Evolutionary conservation across 2,329 filamentous ascomycete species (phyloP).

Genomic region (Botrytis hyacinthi): DNA sequence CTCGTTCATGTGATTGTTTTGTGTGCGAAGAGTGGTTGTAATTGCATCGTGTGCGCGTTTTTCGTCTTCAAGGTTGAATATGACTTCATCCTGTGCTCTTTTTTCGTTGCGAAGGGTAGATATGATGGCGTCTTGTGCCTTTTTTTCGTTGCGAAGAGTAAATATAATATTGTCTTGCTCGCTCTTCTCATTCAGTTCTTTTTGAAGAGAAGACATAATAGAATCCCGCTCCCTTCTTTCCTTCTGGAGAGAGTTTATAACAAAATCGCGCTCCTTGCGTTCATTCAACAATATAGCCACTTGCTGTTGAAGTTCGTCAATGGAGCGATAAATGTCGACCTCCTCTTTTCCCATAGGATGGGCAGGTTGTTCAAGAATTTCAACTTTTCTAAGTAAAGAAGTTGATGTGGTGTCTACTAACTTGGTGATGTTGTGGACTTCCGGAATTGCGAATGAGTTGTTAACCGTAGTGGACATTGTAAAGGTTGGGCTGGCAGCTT

Average conservation of each 20-base stretch:
- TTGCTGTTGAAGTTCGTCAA: conserved; percentile 15
- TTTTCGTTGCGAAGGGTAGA: background rate
- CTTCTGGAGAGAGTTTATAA: background rate
- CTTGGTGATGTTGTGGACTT: conserved; percentile 14
- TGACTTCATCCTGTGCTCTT: background rate
- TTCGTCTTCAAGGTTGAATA: background rate
- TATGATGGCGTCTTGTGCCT: background rate
- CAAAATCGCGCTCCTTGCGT: conserved; percentile 6
- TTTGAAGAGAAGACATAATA: conserved; percentile 7
- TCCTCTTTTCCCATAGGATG: conserved; percentile 11
- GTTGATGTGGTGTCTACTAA: conserved; percentile 13
- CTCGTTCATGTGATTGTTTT: background rate
- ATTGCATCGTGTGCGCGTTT: background rate
- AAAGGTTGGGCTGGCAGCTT: conserved; percentile 13
- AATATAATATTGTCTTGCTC: background rate
- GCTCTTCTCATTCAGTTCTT: background rate
- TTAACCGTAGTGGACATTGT: conserved; percentile 16
- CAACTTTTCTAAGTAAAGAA: background rate
- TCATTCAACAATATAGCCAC: conserved; percentile 13
- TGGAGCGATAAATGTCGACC: conserved; percentile 11
- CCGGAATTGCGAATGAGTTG: conserved; percentile 6
- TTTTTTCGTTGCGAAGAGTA: background rate
- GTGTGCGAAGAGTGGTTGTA: background rate
- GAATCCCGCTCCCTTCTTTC: conserved; percentile 1
- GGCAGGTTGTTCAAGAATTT: background rate